Conservation (phyloP, 257 asterid genomes). For the Forsythia viridissima region DNA sequence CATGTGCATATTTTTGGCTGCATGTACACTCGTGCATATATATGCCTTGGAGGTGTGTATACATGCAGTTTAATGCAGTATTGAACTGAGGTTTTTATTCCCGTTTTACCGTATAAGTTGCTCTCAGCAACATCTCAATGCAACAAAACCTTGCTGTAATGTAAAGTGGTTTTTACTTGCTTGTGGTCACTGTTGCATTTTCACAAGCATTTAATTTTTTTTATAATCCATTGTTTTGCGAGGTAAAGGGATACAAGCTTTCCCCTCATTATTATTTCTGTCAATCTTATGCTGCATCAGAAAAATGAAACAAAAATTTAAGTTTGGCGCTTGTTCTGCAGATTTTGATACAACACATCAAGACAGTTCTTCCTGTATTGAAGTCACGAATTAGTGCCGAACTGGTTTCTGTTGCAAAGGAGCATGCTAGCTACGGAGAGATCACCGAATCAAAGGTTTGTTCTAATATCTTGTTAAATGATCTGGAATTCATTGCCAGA, state of each 20-base stretch:
- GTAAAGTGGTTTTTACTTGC: not conserved
- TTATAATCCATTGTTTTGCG: not conserved
- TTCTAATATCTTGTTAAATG: not conserved
- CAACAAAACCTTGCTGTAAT: not conserved
- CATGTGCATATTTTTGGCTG: not conserved
- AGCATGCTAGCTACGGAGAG: slow-evolving; percentile 59
- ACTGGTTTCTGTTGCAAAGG: slow-evolving; percentile 52
- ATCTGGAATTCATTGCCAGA: not conserved
- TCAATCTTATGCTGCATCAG: not conserved
- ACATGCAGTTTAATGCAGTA: not conserved
- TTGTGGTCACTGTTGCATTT: not conserved
- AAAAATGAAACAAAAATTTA: not conserved
- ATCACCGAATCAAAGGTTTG: slow-evolving; percentile 54
- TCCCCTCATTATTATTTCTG: not conserved
- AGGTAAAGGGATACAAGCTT: not conserved
- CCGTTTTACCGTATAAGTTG: not conserved
- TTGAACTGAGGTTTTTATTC: not conserved
- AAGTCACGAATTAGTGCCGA: slow-evolving; percentile 50
- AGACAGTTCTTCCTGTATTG: slow-evolving; percentile 56
- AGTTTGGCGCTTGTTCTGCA: slow-evolving; percentile 14
- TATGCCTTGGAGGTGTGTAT: not conserved
- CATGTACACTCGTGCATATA: not conserved
- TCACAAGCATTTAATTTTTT: not conserved
- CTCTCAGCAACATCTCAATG: not conserved
- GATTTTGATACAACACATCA: slow-evolving; percentile 59